Conservation (phyloP, 2,329 filamentous ascomycete genomes). For the Arachnomyces sp. region DNA sequence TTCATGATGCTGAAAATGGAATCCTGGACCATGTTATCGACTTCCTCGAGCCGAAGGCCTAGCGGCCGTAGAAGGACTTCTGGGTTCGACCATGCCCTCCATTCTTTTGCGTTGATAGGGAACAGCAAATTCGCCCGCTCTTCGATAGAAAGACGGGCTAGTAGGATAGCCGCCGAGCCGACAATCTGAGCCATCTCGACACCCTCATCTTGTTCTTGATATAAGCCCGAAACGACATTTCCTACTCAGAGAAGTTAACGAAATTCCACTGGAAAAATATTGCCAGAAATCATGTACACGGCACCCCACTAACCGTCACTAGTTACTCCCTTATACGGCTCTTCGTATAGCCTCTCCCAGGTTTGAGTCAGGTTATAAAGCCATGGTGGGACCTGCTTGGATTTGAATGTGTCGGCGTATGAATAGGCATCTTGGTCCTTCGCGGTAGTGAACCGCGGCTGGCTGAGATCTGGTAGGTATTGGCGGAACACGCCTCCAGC, state of each 20-base stretch:
- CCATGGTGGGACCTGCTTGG: conserved; percentile 56
- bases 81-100: conserved; percentile 64
- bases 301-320: conserved; percentile 51
- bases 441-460: conserved; percentile 55
- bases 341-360: conserved; percentile 49
- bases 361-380: conserved; percentile 53
- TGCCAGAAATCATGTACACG: neutral
- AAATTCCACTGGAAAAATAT: neutral
- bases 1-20: conserved; percentile 50
- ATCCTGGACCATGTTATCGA: conserved; percentile 37
- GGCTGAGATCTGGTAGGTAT: conserved; percentile 54
- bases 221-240: conserved; percentile 46
- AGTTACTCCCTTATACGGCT: conserved; percentile 64
- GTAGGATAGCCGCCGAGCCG: conserved; percentile 39
- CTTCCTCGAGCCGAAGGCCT: conserved; percentile 61
- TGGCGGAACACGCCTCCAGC: conserved; percentile 42
- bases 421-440: conserved; percentile 54
- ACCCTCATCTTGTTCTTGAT: conserved; percentile 54
- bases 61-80: conserved; percentile 63
- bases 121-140: conserved; percentile 46
- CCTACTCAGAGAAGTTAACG: conserved; percentile 28
- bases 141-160: conserved; percentile 39
- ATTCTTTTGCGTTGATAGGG: conserved; percentile 62
- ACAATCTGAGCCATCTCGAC: conserved; percentile 53
- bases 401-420: conserved; percentile 54